phyloP scores from a whole-genome alignment of 164 flowering plant genomes.

The Taxillus chinensis region DNA sequence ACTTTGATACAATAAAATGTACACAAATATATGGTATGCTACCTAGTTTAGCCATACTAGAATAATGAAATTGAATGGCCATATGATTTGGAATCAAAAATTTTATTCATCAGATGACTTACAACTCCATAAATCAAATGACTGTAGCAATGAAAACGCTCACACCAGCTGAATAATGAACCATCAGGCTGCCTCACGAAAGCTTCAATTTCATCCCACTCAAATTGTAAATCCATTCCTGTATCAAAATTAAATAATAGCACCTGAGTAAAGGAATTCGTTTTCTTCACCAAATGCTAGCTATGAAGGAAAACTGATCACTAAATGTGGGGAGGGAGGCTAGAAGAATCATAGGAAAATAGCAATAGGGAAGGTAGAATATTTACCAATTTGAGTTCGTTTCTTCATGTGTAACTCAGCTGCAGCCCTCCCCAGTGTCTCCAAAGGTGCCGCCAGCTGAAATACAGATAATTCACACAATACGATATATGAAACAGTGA shows the following conservation, averaged over 20 bases:
- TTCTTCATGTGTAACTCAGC: slow-evolving; percentile 61
- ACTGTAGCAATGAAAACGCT: slow-evolving; percentile 67
- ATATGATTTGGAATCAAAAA: not conserved
- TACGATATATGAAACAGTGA: not conserved
- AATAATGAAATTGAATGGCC: not conserved
- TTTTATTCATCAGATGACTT: slow-evolving; percentile 19
- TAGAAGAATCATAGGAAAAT: too few species aligned
- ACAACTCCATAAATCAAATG: slow-evolving; percentile 77
- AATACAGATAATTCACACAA: not conserved
- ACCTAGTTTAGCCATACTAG: not conserved
- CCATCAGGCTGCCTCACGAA: slow-evolving; percentile 85
- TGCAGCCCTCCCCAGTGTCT: slow-evolving; percentile 68
- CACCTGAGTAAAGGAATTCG: not conserved
- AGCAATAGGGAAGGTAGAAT: too few species aligned
- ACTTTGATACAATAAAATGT: too few species aligned
- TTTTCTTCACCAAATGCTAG: not conserved
- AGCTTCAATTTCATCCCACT: slow-evolving; percentile 78
- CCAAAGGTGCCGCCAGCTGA: slow-evolving; percentile 71
- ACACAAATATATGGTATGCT: not conserved
- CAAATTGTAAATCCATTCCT: slow-evolving; percentile 92
- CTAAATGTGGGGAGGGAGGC: too few species aligned
- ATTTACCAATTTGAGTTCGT: slow-evolving; percentile 62
- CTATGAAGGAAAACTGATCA: not conserved
- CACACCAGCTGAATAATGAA: slow-evolving; percentile 90
- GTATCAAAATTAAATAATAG: slow-evolving; percentile 8